These are phyloP conservation scores for Pittosporum tobira DNA, from an alignment of 129 eudicot species.

Conservation along the genomic window DNA sequence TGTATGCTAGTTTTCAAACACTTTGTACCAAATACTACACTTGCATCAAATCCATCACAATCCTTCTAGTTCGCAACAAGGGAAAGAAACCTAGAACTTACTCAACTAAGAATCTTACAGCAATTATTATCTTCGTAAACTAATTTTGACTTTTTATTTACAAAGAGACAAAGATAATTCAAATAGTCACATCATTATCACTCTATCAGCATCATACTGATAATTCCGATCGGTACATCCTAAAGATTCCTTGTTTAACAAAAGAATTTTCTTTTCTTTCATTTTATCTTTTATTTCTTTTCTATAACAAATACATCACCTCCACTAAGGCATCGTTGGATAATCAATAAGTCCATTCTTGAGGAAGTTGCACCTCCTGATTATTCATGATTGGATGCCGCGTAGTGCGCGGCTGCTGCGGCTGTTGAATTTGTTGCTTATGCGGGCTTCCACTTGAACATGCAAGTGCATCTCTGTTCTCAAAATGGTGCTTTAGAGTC, in stretches of 20 bases:
- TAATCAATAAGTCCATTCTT: conserved; percentile 51
- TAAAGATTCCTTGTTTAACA: background rate
- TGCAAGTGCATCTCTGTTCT: conserved; percentile 27
- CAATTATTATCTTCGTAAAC: background rate
- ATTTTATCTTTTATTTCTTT: background rate
- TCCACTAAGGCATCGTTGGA: background rate
- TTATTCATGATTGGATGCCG: conserved; percentile 12
- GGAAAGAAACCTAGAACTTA: background rate
- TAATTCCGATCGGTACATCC: background rate
- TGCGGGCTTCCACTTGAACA: conserved; percentile 11
- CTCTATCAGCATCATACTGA: background rate
- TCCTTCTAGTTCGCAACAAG: too few relatives aligned
- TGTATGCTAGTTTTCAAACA: too few relatives aligned
- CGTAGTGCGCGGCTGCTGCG: background rate
- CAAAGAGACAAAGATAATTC: background rate
- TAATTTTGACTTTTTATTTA: background rate
- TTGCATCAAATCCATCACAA: too few relatives aligned
- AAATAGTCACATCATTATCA: background rate
- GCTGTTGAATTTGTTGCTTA: conserved; percentile 16
- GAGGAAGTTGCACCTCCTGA: conserved; percentile 36
- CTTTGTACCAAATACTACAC: too few relatives aligned
- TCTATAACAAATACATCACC: background rate
- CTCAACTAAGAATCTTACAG: background rate
- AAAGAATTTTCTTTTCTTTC: background rate
- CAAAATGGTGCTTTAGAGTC: conserved; percentile 44